Base-by-base conservation (phyloP, 106 monocot genomes). In the Dendrobium chrysotoxum region DNA sequence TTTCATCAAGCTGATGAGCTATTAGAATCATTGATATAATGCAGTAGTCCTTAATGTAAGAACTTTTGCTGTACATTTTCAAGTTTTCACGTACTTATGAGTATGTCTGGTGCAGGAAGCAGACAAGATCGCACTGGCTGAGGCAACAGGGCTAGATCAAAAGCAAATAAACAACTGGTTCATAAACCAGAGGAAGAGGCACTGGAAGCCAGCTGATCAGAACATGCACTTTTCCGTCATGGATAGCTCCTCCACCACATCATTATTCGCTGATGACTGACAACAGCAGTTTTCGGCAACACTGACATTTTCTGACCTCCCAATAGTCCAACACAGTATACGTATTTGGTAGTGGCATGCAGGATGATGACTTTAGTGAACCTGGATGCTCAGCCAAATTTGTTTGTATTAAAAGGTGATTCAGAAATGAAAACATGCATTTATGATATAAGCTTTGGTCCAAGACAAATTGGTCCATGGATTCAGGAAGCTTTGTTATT, bases 121-220 rank as follows among this genome's bases (percentile, higher is more conserved):
- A n/a, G 79, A 79, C 42, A 79, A 79, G 23, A 79, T 66, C 4
- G 38, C 79, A 25, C 64, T 79, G 8, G 79, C 79, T 3, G 79
- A 79, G 38, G 39, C 65, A 18, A 79, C 79, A 18, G 65, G 79
- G 23, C 71, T 71, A 23, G 71, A 71, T 17, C 71, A 28, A 15
- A 71, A 71, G 71, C 71, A 71, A 31, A 71, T 71, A 28, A 71
- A 71, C 71, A 71, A 71, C 35, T 71, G 71, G 71, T 71, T 71
- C 71, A 71, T 71, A 78, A 78, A 78, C 55, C 78, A 78, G 38
- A 28, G 78, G 31, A 78, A 78, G 57, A 46, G 78, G 35, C 78
- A 78, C 54, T 78, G 78, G 78, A 78, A 78, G 78, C 78, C 78
- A 8, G 26, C 78, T 1, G 78, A 78, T 35, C 35, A 35, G 40